Percentiles rank a stretch among this genome's conserved stretches.
Conservation (phyloP, 2,329 filamentous ascomycete species). For the Aureobasidium uvarum region DNA sequence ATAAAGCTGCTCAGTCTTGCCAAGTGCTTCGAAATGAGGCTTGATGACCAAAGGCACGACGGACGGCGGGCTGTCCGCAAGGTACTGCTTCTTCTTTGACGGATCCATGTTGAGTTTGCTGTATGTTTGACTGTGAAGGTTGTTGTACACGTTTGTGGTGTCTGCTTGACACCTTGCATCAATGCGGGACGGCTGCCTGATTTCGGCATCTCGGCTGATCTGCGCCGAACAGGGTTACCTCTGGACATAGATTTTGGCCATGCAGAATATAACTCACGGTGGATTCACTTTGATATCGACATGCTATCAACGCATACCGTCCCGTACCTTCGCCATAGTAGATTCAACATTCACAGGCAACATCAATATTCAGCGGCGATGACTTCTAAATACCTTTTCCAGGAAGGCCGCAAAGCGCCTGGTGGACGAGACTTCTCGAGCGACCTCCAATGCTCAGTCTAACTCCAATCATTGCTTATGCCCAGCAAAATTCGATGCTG, state of each 20-base stretch:
- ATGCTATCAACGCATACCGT: not conserved
- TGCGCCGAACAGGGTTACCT: slow-evolving; percentile 13
- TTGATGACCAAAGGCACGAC: slow-evolving; percentile 87
- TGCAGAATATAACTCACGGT: not conserved
- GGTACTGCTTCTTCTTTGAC: slow-evolving; percentile 63
- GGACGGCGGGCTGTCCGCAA: slow-evolving; percentile 86
- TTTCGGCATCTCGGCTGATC: slow-evolving; percentile 8
- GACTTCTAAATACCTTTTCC: not conserved
- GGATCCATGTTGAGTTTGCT: slow-evolving; percentile 41
- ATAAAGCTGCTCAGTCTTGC: slow-evolving; percentile 64
- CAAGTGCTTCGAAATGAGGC: slow-evolving; percentile 81
- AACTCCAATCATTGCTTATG: not conserved
- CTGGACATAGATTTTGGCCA: not conserved
- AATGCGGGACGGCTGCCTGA: slow-evolving; percentile 5
- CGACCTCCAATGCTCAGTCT: not conserved
- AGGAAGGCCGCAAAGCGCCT: not conserved
- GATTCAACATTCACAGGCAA: too few relatives aligned
- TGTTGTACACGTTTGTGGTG: not conserved
- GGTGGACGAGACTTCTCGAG: not conserved
- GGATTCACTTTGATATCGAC: not conserved
- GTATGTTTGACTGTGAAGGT: not conserved
- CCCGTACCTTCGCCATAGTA: not conserved
- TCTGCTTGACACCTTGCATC: slow-evolving; percentile 19
- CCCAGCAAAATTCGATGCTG: not conserved
- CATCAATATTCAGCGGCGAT: not conserved